Evolutionary conservation across 2,329 filamentous ascomycete species (phyloP), one percentile per base, ranked within the genome.

Genomic region (Fusarium sp.): DNA sequence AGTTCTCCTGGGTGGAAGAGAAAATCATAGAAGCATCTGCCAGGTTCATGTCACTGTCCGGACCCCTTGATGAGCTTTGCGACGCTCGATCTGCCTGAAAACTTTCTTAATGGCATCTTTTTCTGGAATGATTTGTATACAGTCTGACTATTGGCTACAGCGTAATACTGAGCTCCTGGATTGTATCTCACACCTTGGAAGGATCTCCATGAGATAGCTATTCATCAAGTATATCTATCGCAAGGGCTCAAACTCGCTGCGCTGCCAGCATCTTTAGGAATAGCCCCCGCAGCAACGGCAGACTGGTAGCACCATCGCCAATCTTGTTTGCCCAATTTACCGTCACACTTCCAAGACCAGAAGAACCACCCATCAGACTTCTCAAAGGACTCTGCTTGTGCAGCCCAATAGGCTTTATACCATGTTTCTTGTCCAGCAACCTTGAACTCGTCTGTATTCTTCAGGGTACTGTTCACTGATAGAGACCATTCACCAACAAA

Each of bases 401-500:
- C 87, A 1, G 85, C 84, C 77, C 87, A 90, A 82, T 84, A 90
- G 46, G 82, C 77, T 48, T 70, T 78, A 75, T 90, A 90, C 76
- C 88, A 91, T 3, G 75, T 78, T 56, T 77, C 74, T 58, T 86
- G 81, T 24, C 73, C 69, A 6, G 12, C 80, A 77, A 69, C 82
- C 72, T 82, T 82, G 30, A 77, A 89, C 27, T 80, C 83, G 4
- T 74, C 62, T 3, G 74, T 82, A 73, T 76, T 79, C 74, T 88
- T 79, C 10, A 87, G 78, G 20, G 83, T 75, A 65, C 84, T 82
- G 12, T 85, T 84, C 3, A 87, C 83, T 41, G 81, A 82, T 10
- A 91, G 75, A 44, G 83, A 85, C 84, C 86, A 91, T 75, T 91
- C 88, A 32, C 87, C 87, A 3, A 90, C 82, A 27, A 89, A 81